Conservation (phyloP, 2,329 filamentous ascomycete species). For the Trichoderma sp. region DNA sequence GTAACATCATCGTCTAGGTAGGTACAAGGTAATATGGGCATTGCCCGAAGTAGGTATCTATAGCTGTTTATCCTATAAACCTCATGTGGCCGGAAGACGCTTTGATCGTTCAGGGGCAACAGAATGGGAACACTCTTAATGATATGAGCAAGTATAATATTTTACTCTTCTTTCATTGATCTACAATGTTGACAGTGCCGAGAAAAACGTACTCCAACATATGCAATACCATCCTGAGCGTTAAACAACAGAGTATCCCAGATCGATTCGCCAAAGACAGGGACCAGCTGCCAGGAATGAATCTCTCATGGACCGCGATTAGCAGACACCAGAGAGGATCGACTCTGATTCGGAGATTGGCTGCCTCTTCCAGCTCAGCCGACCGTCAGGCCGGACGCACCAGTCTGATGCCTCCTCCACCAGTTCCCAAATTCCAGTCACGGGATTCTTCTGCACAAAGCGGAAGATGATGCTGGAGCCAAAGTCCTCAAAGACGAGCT, state of each 20-base stretch:
- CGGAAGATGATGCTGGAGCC: slow-evolving; percentile 44
- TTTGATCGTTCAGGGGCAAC: too few relatives aligned
- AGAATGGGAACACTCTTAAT: too few relatives aligned
- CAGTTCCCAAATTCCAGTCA: slow-evolving; percentile 42
- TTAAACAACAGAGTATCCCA: slow-evolving; percentile 2
- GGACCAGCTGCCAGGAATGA: neutral
- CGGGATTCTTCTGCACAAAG: slow-evolving; percentile 39
- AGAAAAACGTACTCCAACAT: neutral
- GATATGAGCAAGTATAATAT: neutral
- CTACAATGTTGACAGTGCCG: neutral
- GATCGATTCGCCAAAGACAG: neutral
- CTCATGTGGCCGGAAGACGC: too few relatives aligned
- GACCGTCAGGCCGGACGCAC: slow-evolving; percentile 37
- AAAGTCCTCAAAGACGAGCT: slow-evolving; percentile 45
- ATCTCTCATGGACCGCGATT: neutral
- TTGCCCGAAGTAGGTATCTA: too few relatives aligned
- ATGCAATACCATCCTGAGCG: neutral
- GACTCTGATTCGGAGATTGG: slow-evolving; percentile 43
- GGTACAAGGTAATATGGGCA: too few relatives aligned
- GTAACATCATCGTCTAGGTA: too few relatives aligned
- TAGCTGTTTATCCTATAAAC: too few relatives aligned
- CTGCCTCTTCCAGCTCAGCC: slow-evolving; percentile 41
- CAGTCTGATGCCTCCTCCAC: slow-evolving; percentile 45
- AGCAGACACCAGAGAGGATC: slow-evolving; percentile 38
- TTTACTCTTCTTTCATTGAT: neutral